Evolutionary conservation across 2,329 filamentous ascomycete genomes (phyloP).

Genomic region (Fusarium cyanostomum): DNA sequence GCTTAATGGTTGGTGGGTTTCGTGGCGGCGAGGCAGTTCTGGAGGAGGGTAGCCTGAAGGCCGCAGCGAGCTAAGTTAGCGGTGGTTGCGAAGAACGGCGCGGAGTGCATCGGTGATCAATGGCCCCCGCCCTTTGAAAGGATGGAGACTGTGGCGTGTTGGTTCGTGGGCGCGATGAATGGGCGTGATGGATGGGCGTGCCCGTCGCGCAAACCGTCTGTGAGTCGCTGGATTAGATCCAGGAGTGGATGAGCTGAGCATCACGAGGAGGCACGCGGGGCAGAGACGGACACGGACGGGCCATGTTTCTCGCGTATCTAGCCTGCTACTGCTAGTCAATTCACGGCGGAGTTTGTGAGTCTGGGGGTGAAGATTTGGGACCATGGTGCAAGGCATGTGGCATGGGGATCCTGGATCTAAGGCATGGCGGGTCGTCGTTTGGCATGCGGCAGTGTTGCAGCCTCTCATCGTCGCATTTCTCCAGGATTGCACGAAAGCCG

Average conservation of each 20-base stretch:
- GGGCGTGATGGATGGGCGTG: too few species aligned
- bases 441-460: slow-evolving; percentile 21
- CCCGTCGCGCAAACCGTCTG: slow-evolving; percentile 8
- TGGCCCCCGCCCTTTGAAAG: slow-evolving; percentile 7
- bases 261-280: slow-evolving; percentile 38
- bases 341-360: slow-evolving; percentile 27
- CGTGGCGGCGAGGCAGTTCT: slow-evolving; percentile 10
- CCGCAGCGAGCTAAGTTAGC: slow-evolving; percentile 27
- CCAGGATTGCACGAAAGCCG: slow-evolving; percentile 28
- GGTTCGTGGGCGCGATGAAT: slow-evolving; percentile 25
- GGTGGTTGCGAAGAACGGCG: slow-evolving; percentile 27
- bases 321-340: slow-evolving; percentile 28
- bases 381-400: slow-evolving; percentile 31
- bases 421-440: slow-evolving; percentile 19
- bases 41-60: slow-evolving; percentile 20
- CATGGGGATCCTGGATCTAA: slow-evolving; percentile 32
- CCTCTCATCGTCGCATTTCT: slow-evolving; percentile 25
- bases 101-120: slow-evolving; percentile 33
- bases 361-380: slow-evolving; percentile 31
- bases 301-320: slow-evolving; percentile 43
- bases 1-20: slow-evolving; percentile 1
- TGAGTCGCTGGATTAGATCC: slow-evolving; percentile 19
- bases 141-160: slow-evolving; percentile 36
- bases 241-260: slow-evolving; percentile 33
- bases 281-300: slow-evolving; percentile 9